phyloP scores from a whole-genome alignment of 2,329 filamentous ascomycete genomes.

The Talaromyces sp. region DNA sequence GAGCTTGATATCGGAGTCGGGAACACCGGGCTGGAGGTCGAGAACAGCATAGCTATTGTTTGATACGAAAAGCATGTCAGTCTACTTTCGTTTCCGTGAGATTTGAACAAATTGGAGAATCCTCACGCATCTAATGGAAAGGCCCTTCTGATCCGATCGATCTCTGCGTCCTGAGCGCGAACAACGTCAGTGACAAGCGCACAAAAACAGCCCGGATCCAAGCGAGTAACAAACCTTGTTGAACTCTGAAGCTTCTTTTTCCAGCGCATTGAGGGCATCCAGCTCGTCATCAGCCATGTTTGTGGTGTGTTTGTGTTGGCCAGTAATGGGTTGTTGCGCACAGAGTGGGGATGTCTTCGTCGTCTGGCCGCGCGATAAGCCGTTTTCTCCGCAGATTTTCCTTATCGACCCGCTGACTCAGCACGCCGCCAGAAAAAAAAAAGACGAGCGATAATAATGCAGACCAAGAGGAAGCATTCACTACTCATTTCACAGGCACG shows the following conservation, averaged over 20 bases:
- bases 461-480: not conserved
- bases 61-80: not conserved
- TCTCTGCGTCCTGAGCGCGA: conserved; percentile 72
- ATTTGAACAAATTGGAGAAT: not conserved
- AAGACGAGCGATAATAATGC: not conserved
- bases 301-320: conserved; percentile 6
- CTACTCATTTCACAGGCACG: not conserved
- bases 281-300: conserved; percentile 57
- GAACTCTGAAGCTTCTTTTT: conserved; percentile 82
- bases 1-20: conserved; percentile 92
- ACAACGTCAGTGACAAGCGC: conserved; percentile 5
- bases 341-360: not conserved
- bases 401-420: conserved; percentile 34
- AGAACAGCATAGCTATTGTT: conserved; percentile 74
- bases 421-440: conserved; percentile 17
- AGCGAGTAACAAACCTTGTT: conserved; percentile 58
- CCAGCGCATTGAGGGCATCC: conserved; percentile 74
- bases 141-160: conserved; percentile 85
- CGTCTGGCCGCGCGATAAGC: conserved; percentile 3
- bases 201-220: not conserved
- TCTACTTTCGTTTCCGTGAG: not conserved
- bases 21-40: conserved; percentile 88
- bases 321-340: not conserved
- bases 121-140: conserved; percentile 71
- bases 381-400: conserved; percentile 5